Conservation (phyloP, 805 yeast species). For the Teunomyces gatunensis region DNA sequence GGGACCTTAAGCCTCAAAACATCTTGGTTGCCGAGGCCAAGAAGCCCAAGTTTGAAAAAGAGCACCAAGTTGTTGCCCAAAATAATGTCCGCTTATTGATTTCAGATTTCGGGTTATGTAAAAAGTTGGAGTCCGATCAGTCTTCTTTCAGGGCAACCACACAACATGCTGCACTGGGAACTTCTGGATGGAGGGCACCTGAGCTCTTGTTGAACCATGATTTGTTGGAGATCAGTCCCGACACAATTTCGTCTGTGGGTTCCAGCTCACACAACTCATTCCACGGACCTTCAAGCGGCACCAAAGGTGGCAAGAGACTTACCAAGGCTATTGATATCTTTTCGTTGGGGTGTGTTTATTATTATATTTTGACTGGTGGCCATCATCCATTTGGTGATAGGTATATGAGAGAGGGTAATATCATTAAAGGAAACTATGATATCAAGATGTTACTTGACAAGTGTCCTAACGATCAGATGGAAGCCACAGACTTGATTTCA, state of each 20-base stretch:
- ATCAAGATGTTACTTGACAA: conserved; percentile 45
- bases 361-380: conserved; percentile 79
- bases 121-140: conserved; percentile 86
- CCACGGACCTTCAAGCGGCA: conserved; percentile 1
- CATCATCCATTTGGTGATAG: conserved; percentile 94
- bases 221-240: conserved; percentile 38
- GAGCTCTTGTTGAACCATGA: conserved; percentile 57
- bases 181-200: conserved; percentile 98
- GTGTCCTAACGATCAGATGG: conserved; percentile 47
- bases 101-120: conserved; percentile 95
- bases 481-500: conserved; percentile 69
- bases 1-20: conserved; percentile 94
- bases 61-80: background rate
- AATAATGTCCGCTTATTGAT: conserved; percentile 63
- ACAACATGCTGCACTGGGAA: conserved; percentile 86
- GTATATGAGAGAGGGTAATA: conserved; percentile 84
- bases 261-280: conserved; percentile 16
- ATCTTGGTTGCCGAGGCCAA: conserved; percentile 77
- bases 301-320: conserved; percentile 48
- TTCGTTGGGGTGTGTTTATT: conserved; percentile 92
- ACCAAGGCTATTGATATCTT: conserved; percentile 92
- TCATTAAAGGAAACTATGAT: conserved; percentile 62
- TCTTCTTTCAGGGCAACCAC: conserved; percentile 91
- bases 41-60: conserved; percentile 22
- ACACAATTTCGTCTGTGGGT: conserved; percentile 29